Evolutionary conservation across 1,284 basidiomycete genomes (phyloP).

Genomic region (Cutaneotrichosporon spelunceum): DNA sequence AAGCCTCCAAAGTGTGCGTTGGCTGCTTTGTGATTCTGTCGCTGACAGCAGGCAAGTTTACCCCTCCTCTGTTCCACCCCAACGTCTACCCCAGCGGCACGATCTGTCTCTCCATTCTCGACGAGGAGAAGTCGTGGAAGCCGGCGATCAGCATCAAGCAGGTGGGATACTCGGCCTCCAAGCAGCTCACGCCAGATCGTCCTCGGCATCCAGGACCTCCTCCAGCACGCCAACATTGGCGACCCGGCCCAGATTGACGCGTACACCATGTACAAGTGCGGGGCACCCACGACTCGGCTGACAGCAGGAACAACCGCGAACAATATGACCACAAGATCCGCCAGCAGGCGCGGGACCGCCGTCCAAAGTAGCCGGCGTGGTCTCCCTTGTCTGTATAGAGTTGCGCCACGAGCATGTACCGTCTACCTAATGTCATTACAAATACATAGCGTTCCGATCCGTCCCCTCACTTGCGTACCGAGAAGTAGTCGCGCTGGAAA

Average conservation of each 20-base stretch:
- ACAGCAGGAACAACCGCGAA: slow-evolving; percentile 73
- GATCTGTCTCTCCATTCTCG: slow-evolving; percentile 94
- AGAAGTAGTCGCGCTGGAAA: slow-evolving; percentile 35
- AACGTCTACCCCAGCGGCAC: slow-evolving; percentile 99
- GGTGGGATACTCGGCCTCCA: slow-evolving; percentile 54
- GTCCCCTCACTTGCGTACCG: not conserved
- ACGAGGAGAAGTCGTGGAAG: slow-evolving; percentile 99
- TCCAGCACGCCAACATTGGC: slow-evolving; percentile 89
- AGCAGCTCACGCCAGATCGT: slow-evolving; percentile 64
- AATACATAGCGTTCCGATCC: not conserved
- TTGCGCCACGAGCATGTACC: not conserved
- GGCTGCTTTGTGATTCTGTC: not conserved
- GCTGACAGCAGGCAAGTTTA: slow-evolving; percentile 77
- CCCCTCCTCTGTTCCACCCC: slow-evolving; percentile 92
- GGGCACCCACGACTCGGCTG: not conserved
- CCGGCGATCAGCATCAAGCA: slow-evolving; percentile 99
- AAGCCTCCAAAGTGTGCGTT: slow-evolving; percentile 51
- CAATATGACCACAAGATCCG: slow-evolving; percentile 82
- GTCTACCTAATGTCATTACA: not conserved
- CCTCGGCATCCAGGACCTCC: slow-evolving; percentile 88
- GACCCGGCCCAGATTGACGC: slow-evolving; percentile 97
- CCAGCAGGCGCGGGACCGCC: slow-evolving; percentile 77
- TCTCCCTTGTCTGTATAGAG: not conserved
- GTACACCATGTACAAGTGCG: slow-evolving; percentile 93
- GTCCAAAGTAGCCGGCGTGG: slow-evolving; percentile 56